Conservation (phyloP, 169 alveolate species). For the Neospora caninum region DNA sequence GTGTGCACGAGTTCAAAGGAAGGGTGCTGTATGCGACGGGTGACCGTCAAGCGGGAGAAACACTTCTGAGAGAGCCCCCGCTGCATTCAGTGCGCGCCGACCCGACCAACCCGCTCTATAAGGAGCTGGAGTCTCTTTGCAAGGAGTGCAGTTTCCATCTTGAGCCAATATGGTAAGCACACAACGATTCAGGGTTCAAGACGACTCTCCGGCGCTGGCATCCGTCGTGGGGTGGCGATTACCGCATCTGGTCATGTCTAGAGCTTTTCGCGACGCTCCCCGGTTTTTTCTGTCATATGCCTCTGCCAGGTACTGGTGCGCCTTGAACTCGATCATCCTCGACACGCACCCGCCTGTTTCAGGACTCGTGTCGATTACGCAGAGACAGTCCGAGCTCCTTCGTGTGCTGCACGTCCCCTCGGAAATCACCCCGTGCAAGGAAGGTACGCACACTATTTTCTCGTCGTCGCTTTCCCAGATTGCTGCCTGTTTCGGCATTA, state of each 20-base stretch:
- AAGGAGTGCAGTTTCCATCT: neutral
- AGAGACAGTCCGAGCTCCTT: conserved; percentile 41
- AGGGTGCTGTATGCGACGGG: conserved; percentile 35
- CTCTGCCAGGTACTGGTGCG: conserved; percentile 67
- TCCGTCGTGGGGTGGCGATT: neutral
- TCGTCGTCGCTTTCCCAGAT: neutral
- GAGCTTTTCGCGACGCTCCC: neutral
- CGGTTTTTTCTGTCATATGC: neutral
- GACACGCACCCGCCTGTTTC: conserved; percentile 39
- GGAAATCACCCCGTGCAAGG: conserved; percentile 39
- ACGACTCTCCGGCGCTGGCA: neutral
- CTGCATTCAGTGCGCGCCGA: conserved; percentile 61
- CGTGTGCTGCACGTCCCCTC: conserved; percentile 47
- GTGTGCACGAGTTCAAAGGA: conserved; percentile 34
- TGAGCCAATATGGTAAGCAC: conserved; percentile 57
- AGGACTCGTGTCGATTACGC: conserved; percentile 34
- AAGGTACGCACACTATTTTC: neutral
- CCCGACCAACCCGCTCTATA: conserved; percentile 34
- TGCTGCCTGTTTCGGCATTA: neutral
- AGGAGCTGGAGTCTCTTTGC: conserved; percentile 17
- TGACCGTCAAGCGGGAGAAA: neutral
- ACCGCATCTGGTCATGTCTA: neutral
- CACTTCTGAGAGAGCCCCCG: conserved; percentile 54
- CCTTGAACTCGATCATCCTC: conserved; percentile 51
- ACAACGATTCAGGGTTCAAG: neutral